These are phyloP conservation scores for Suillus fuscotomentosus DNA, from an alignment of 768 basidiomycete genomes.

Conservation along the genomic window DNA sequence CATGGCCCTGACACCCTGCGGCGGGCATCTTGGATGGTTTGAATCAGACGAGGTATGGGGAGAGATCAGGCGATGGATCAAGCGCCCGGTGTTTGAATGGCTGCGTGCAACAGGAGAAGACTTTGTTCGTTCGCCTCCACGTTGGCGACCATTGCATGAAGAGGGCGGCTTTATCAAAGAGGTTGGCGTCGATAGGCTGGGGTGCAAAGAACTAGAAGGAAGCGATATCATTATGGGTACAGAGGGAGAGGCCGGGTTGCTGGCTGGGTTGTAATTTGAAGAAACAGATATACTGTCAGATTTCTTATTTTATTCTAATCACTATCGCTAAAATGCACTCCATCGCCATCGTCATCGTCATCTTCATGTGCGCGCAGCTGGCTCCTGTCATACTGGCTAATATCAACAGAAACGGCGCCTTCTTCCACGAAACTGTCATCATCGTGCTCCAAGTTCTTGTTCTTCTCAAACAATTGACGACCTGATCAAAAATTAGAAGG, in stretches of 20 bases:
- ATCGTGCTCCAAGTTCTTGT: constrained; percentile 63
- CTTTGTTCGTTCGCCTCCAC: constrained; percentile 36
- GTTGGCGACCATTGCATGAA: constrained; percentile 39
- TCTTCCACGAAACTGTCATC: constrained; percentile 86
- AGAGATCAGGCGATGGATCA: constrained; percentile 56
- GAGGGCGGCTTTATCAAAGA: constrained; percentile 63
- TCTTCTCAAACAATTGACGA: constrained; percentile 88
- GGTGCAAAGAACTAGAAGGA: constrained; percentile 56
- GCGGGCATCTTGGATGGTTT: constrained; percentile 87
- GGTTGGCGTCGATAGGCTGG: constrained; percentile 52
- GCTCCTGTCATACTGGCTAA: constrained; percentile 83
- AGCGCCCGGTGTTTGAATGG: constrained; percentile 74
- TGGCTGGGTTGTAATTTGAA: constrained; percentile 53
- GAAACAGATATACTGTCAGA: constrained; percentile 12
- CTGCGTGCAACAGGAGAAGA: constrained; percentile 55
- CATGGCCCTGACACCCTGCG: constrained; percentile 59
- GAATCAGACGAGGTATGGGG: constrained; percentile 41
- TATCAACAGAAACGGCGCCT: constrained; percentile 82
- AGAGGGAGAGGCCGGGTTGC: constrained; percentile 50
- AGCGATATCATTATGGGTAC: constrained; percentile 53
- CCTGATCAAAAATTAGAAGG: constrained; percentile 46
- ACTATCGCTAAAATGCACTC: constrained; percentile 81
- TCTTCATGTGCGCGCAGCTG: constrained; percentile 38
- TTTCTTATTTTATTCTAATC: constrained; percentile 46
- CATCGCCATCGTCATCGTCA: constrained; percentile 60